Percentiles rank a stretch among this genome's conserved stretches.
Evolutionary conservation across 1,139 yeast genomes (phyloP).

Genomic region (Blastobotrys arbuscula): DNA sequence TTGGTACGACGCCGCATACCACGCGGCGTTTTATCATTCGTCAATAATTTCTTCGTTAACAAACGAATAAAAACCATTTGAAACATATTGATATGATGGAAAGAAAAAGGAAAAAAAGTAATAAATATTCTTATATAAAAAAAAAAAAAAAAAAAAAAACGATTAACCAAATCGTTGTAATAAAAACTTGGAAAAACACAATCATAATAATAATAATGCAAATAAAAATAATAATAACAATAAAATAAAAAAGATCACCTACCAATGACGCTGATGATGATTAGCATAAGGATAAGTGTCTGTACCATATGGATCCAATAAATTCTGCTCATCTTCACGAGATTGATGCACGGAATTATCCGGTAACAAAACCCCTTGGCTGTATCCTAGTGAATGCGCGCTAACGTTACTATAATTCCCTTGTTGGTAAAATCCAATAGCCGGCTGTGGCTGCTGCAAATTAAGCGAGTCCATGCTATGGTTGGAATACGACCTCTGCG

Average conservation of each 20-base stretch:
- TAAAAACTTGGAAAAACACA: too few relatives aligned
- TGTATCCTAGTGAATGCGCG: background rate
- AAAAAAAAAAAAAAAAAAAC: conserved; percentile 2
- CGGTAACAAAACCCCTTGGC: conserved; percentile 3
- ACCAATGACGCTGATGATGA: conserved; percentile 7
- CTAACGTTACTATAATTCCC: background rate
- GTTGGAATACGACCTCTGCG: background rate
- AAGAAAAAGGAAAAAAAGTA: too few relatives aligned
- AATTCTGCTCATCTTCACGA: conserved; percentile 3
- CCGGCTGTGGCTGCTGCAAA: background rate
- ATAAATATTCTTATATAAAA: background rate
- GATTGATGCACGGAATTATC: background rate
- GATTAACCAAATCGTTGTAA: too few relatives aligned
- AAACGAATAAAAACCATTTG: too few relatives aligned
- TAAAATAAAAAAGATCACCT: too few relatives aligned
- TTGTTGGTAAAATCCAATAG: background rate
- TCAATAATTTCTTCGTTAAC: too few relatives aligned
- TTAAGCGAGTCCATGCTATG: background rate
- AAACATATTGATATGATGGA: too few relatives aligned
- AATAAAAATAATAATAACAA: too few relatives aligned
- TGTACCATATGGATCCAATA: background rate
- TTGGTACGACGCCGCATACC: too few relatives aligned
- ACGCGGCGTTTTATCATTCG: too few relatives aligned
- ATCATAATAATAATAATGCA: too few relatives aligned
- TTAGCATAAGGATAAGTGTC: conserved; percentile 2